Evolutionary conservation across 1,139 yeast species (phyloP), one percentile per base, ranked within the genome.

Genomic region (Saccharomyces hybrid): DNA sequence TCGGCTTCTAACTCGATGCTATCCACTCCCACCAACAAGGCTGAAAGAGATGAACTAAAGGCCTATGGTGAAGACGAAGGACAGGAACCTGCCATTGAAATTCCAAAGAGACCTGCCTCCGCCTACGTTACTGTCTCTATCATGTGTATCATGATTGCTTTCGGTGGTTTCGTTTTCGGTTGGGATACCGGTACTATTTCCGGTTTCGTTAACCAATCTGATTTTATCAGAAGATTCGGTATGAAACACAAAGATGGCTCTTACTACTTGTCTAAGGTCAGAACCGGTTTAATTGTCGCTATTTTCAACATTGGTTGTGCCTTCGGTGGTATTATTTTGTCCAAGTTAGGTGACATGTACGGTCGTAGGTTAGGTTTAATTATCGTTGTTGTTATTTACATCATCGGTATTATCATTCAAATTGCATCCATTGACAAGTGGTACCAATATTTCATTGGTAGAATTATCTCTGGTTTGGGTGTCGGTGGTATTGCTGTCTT

Each of bases 161-260:
- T 82, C 60, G 87, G 85, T 71, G 88, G 88, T 67, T 76, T 81
- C 64, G 81, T 83, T 58, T 84, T 77, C 65, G 89, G 89, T 61
- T 84, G 83, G 79, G 89, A 84, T 71, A 84, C 89, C 26, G 89
- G 89, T 72, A 82, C 88, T 62, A 84, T 84, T 67, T 80, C 85
- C 41, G 95, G 95, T 66, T 82, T 85, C 62, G 78, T 85, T 67
- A 83, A 83, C 67, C 84, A 84, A 88, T 71, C 78, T 8, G 82
- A 81, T 62, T 88, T 83, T 66, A 71, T 71, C 53, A 65, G 67
- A 46, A 75, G 79, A 60, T 78, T 79, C 65, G 82, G 82, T 64
- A 81, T 80, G 28, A 79, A 84, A 16, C 78, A 80, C 58, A 68
- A 80, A 53, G 59, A 64, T 9, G 76, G 77, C 54, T 65, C 58